Conservation (phyloP, 257 asterid genomes). For the Nicotiana benthamiana region DNA sequence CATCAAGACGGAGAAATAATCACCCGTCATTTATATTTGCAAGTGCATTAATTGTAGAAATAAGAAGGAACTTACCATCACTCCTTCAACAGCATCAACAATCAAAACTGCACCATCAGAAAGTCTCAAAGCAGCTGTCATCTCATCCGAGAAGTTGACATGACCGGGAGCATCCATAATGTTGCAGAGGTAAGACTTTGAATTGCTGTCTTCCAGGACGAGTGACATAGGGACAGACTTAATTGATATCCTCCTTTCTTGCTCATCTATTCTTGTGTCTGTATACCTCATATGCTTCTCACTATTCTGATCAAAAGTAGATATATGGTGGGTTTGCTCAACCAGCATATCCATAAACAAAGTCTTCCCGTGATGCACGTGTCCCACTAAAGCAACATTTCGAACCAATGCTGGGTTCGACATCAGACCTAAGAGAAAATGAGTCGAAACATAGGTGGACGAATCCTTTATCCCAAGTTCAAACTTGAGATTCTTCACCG, state of each 20-base stretch:
- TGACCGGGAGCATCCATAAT: constrained; percentile 97
- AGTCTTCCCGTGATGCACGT: constrained; percentile 80
- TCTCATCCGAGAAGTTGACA: constrained; percentile 94
- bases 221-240: constrained; percentile 89
- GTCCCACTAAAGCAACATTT: constrained; percentile 90
- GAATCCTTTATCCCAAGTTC: constrained; percentile 95
- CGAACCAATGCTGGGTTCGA: constrained; percentile 76
- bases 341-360: constrained; percentile 93
- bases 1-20: not conserved
- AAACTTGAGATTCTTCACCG: constrained; percentile 83
- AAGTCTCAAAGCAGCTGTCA: constrained; percentile 95
- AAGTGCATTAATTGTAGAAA: not conserved
- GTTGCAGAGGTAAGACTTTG: constrained; percentile 87
- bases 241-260: constrained; percentile 87
- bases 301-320: constrained; percentile 82
- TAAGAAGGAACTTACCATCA: constrained; percentile 50
- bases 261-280: constrained; percentile 95
- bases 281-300: constrained; percentile 97
- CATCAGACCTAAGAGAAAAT: constrained; percentile 92
- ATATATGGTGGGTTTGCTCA: constrained; percentile 92
- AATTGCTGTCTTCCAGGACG: constrained; percentile 84
- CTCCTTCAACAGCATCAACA: constrained; percentile 98
- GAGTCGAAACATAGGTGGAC: constrained; percentile 76
- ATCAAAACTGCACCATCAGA: constrained; percentile 97
- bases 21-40: not conserved